Evolutionary conservation across 2,329 filamentous ascomycete species (phyloP), one percentile per base, ranked within the genome.

Genomic region (Fusarium sp.): DNA sequence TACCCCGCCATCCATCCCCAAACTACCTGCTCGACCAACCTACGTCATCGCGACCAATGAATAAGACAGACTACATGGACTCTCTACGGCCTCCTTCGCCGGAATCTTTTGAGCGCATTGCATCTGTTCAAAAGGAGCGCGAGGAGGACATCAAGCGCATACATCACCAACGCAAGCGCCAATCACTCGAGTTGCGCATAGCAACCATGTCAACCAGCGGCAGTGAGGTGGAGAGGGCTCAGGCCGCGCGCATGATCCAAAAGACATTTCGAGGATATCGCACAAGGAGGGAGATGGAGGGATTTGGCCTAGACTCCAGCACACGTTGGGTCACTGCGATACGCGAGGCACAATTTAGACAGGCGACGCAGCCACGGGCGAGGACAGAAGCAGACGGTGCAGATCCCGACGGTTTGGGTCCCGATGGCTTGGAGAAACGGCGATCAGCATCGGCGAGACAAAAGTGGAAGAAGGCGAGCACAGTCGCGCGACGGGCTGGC

Each of bases 181-280:
- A 83, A 33, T 82, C 83, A 43, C 79, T 82, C 69, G 79, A 82
- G 47, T 74, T 78, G 56, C 80, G 74, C 66, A 70, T 54, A 22
- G 58, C 54, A 17, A 74, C 65, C 61, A 68, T 65, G 70, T 71
- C 66, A 11, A 63, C 54, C 10, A 38, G 40, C 6, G 69, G 52
- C 6, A 69, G 52, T 12, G 65, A 73, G 17, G 59, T 77, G 35
- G 79, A 79, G 50, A 75, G 76, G 32, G 79, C 82, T 30, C 83
- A 85, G 59, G 90, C 90, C 3, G 90, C 90, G 4, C 85, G 84
- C 25, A 78, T 90, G 30, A 92, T 92, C 56, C 90, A 94, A 85
- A 90, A 92, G 74, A 93, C 91, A 30, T 97, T 95, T 80, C 88
- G 95, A 37, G 94, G 94, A 7, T 94, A 97, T 81, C 88, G 93